Conservation (phyloP, 495 filamentous ascomycete genomes). For the Talaromyces thailandensis region DNA sequence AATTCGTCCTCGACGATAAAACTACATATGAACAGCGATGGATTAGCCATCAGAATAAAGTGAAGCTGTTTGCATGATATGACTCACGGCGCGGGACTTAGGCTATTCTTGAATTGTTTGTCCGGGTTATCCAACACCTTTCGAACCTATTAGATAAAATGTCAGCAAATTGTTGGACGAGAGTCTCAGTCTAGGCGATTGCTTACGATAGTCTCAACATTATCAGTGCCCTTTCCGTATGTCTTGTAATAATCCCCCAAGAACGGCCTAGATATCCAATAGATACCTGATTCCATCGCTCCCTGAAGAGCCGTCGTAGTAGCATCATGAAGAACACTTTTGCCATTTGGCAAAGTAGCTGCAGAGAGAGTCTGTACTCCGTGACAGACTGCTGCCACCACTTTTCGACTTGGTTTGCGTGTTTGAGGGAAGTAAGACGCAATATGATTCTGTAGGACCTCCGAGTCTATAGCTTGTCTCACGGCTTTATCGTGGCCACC, state of each 20-base stretch:
- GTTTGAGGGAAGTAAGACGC: slow-evolving; percentile 41
- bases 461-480: slow-evolving; percentile 43
- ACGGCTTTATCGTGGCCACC: slow-evolving; percentile 47
- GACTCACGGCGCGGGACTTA: slow-evolving; percentile 39
- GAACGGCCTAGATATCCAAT: slow-evolving; percentile 38
- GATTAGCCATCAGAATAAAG: background rate
- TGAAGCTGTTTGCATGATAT: background rate
- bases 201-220: slow-evolving; percentile 38
- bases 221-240: slow-evolving; percentile 40
- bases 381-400: slow-evolving; percentile 42
- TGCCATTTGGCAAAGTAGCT: slow-evolving; percentile 27
- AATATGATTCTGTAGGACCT: slow-evolving; percentile 33
- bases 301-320: slow-evolving; percentile 42
- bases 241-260: slow-evolving; percentile 51
- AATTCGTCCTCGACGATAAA: slow-evolving; percentile 42
- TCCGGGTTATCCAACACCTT: slow-evolving; percentile 32
- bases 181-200: background rate
- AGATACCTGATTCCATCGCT: slow-evolving; percentile 39
- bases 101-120: slow-evolving; percentile 39
- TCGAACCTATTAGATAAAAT: slow-evolving; percentile 23
- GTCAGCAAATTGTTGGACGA: background rate
- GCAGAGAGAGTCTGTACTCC: slow-evolving; percentile 44
- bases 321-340: slow-evolving; percentile 38
- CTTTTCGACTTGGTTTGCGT: slow-evolving; percentile 33
- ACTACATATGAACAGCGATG: slow-evolving; percentile 13